Percentiles rank a stretch among this genome's conserved stretches.
These are phyloP conservation scores for Amphicarpaea edgeworthii DNA, from an alignment of 306 rosid species.

Conservation along the genomic window DNA sequence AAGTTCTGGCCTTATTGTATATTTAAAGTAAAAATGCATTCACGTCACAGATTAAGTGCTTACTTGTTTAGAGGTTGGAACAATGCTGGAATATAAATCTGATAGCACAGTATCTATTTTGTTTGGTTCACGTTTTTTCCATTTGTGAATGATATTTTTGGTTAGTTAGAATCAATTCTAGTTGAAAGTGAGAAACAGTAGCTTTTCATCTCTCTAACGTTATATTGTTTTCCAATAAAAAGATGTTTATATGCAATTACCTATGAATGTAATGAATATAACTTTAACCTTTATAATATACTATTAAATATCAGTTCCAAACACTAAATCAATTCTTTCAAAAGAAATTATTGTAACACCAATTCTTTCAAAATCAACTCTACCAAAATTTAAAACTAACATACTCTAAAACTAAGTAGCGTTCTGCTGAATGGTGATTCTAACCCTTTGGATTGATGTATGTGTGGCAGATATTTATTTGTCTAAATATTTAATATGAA, in stretches of 20 bases:
- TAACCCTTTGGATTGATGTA: constrained; percentile 24
- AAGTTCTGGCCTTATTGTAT: constrained; percentile 16
- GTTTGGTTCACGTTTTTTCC: background rate
- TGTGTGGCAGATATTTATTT: background rate
- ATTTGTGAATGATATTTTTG: background rate
- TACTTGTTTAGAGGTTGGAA: background rate
- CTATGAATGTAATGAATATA: background rate
- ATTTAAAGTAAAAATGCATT: background rate
- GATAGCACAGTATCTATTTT: background rate
- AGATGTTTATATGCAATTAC: background rate
- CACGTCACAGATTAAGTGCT: no score
- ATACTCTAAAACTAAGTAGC: no score
- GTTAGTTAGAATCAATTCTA: background rate
- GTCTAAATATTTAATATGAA: constrained; percentile 35
- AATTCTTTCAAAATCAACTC: background rate
- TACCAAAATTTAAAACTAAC: background rate
- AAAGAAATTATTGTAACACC: background rate
- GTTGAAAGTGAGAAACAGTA: background rate
- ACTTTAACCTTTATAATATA: constrained; percentile 5
- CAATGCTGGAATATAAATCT: background rate
- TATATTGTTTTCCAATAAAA: background rate
- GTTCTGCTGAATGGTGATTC: background rate
- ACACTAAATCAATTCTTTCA: background rate
- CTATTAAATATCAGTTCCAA: background rate
- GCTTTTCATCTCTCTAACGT: background rate